phyloP scores from a whole-genome alignment of 306 rosid species.

The Datisca glomerata region DNA sequence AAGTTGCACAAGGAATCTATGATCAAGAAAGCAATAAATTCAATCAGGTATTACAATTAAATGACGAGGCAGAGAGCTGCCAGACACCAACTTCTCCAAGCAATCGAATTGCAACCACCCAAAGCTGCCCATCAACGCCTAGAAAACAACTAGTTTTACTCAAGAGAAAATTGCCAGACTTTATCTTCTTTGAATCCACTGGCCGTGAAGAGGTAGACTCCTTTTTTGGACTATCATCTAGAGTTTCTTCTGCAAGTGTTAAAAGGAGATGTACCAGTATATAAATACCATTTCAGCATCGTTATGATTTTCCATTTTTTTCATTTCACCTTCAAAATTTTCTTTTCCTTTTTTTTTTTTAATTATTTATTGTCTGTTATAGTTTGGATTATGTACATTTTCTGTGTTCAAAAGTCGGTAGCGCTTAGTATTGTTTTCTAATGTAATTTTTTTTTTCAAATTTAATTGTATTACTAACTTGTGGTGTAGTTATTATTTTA shows the following conservation, averaged over 20 bases:
- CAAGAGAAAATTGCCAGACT: background rate
- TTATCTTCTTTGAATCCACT: background rate
- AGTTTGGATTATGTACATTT: no score
- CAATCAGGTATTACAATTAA: background rate
- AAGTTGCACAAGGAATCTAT: background rate
- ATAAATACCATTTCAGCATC: background rate
- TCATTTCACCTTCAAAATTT: no score
- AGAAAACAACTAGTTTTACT: background rate
- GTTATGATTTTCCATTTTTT: no score
- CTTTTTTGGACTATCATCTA: background rate
- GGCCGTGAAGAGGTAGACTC: background rate
- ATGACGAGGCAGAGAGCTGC: background rate
- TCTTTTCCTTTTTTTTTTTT: no score
- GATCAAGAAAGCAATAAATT: background rate
- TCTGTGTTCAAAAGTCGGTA: no score
- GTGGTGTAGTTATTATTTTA: no score
- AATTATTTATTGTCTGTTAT: no score
- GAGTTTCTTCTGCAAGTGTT: background rate
- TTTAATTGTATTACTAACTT: no score
- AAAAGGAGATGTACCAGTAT: conserved; percentile 1
- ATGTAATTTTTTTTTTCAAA: no score
- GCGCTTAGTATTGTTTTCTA: no score
- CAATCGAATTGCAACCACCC: background rate
- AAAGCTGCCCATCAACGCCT: background rate
- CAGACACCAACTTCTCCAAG: background rate